phyloP scores from a whole-genome alignment of 1,284 basidiomycete species.

The Tetrapyrgos nigripes region DNA sequence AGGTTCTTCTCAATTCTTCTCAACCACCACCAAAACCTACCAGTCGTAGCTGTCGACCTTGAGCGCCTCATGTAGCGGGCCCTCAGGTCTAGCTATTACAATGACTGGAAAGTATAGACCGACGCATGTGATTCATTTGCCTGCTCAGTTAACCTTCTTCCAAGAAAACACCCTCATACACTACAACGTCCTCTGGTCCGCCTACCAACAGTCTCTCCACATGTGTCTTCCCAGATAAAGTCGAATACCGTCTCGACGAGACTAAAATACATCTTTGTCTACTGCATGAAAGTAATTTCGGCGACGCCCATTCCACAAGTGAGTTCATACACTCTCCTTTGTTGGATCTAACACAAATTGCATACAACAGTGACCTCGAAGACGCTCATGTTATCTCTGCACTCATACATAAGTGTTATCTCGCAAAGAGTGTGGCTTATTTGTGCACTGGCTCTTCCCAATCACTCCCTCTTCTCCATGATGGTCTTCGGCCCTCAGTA shows the following conservation, averaged over 20 bases:
- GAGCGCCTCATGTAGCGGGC: too few relatives aligned
- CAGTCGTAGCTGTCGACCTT: too few relatives aligned
- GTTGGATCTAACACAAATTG: too few relatives aligned
- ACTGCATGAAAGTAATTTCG: slow-evolving; percentile 90
- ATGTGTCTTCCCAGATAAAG: slow-evolving; percentile 89
- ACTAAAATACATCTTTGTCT: slow-evolving; percentile 87
- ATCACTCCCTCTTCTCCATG: slow-evolving; percentile 81
- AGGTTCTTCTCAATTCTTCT: too few relatives aligned
- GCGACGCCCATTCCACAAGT: slow-evolving; percentile 92
- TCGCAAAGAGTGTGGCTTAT: slow-evolving; percentile 75
- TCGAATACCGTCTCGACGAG: slow-evolving; percentile 89
- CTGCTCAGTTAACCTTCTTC: slow-evolving; percentile 85
- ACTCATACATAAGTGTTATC: slow-evolving; percentile 87
- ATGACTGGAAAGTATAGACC: slow-evolving; percentile 90
- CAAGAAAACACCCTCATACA: slow-evolving; percentile 92
- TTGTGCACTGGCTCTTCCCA: slow-evolving; percentile 32
- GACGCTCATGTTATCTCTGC: slow-evolving; percentile 91
- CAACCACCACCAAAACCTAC: too few relatives aligned
- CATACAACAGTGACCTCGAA: slow-evolving; percentile 90
- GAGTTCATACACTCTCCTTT: slow-evolving; percentile 22
- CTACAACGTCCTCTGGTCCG: slow-evolving; percentile 83
- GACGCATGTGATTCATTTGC: slow-evolving; percentile 91
- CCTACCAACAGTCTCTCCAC: slow-evolving; percentile 82
- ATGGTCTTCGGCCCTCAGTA: slow-evolving; percentile 86
- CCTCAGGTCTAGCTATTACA: too few relatives aligned